Evolutionary conservation across 1,139 yeast genomes (phyloP).

Genomic region (Yamadazyma aaseri): DNA sequence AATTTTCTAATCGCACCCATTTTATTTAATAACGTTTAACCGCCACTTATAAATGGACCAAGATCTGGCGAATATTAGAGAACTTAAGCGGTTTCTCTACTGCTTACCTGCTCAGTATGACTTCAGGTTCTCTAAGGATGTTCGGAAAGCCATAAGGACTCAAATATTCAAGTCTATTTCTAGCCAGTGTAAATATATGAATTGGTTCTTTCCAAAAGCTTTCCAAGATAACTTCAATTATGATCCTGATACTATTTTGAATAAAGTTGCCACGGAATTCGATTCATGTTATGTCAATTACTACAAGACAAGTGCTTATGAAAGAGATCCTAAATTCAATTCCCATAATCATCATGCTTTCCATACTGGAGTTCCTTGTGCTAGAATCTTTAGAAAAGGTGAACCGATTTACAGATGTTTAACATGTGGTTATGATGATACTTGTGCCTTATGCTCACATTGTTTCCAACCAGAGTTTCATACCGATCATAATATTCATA

Average conservation of each 20-base stretch:
- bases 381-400: slow-evolving; percentile 73
- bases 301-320: slow-evolving; percentile 23
- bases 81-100: slow-evolving; percentile 29
- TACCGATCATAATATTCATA: slow-evolving; percentile 70
- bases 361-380: slow-evolving; percentile 75
- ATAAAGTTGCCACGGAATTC: slow-evolving; percentile 32
- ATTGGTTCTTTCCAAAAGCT: slow-evolving; percentile 49
- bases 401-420: slow-evolving; percentile 83
- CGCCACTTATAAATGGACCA: no score
- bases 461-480: slow-evolving; percentile 77
- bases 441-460: slow-evolving; percentile 79
- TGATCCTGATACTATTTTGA: slow-evolving; percentile 12
- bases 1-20: no score
- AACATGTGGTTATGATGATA: slow-evolving; percentile 83
- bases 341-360: slow-evolving; percentile 40
- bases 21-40: no score
- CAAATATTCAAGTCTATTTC: slow-evolving; percentile 54
- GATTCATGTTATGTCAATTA: slow-evolving; percentile 36
- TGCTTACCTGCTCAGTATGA: slow-evolving; percentile 32
- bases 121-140: slow-evolving; percentile 34
- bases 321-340: slow-evolving; percentile 21
- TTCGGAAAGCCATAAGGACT: slow-evolving; percentile 43
- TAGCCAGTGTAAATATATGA: slow-evolving; percentile 46
- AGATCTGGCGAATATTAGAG: slow-evolving; percentile 8
- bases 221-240: slow-evolving; percentile 13